phyloP scores from a whole-genome alignment of 2,329 filamentous ascomycete genomes.

The Colletotrichum spaethianum region DNA sequence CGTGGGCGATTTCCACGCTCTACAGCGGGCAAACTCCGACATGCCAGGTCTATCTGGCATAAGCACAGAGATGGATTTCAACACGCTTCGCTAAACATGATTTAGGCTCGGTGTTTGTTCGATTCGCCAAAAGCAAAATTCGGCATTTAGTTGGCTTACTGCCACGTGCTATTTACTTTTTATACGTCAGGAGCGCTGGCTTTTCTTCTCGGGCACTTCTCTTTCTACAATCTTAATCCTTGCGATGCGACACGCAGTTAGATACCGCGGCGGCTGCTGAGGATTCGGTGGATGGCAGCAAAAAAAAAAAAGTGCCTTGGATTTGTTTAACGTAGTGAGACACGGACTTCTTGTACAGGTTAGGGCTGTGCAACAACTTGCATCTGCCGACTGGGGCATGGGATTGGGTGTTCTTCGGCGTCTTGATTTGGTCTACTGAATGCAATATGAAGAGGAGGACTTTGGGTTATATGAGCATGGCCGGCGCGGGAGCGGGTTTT shows the following conservation, averaged over 20 bases:
- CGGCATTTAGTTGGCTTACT: not conserved
- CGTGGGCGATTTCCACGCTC: conserved; percentile 64
- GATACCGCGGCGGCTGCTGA: conserved; percentile 14
- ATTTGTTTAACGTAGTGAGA: not conserved
- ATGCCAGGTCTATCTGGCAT: conserved; percentile 42
- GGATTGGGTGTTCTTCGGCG: conserved; percentile 29
- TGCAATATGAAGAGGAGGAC: conserved; percentile 34
- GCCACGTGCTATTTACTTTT: not conserved
- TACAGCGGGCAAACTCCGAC: conserved; percentile 62
- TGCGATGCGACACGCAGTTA: conserved; percentile 12
- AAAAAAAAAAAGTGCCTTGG: not conserved
- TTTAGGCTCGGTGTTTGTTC: not conserved
- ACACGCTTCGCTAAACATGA: conserved; percentile 25
- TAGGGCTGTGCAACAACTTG: conserved; percentile 13
- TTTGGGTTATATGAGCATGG: conserved; percentile 25
- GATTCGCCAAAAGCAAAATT: not conserved
- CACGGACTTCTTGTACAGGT: conserved; percentile 16
- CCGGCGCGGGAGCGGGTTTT: conserved; percentile 1
- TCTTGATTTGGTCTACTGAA: not conserved
- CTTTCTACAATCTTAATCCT: conserved; percentile 9
- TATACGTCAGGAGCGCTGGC: conserved; percentile 11
- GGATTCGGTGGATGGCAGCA: not conserved
- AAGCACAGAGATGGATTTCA: conserved; percentile 41
- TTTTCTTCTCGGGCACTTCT: too few relatives aligned
- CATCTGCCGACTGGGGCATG: conserved; percentile 33